phyloP scores from a whole-genome alignment of 2,329 filamentous ascomycete genomes.

The Neopestalotiopsis sp. region DNA sequence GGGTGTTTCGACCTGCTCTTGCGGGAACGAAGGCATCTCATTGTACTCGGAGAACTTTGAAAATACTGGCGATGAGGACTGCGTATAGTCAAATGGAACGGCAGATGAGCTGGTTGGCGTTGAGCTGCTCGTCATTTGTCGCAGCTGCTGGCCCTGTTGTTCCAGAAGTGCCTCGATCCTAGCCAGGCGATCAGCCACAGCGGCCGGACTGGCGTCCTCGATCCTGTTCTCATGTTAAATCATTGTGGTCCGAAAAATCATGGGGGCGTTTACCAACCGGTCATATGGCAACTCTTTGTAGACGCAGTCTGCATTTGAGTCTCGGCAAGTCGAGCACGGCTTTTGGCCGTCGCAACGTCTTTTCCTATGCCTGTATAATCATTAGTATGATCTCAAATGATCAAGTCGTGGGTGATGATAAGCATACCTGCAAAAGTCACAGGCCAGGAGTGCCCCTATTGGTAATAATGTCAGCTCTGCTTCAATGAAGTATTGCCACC shows the following conservation, averaged over 20 bases:
- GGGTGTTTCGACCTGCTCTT: conserved; percentile 34
- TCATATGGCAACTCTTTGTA: conserved; percentile 45
- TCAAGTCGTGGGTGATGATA: neutral
- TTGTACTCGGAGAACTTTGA: conserved; percentile 28
- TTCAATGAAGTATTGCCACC: neutral
- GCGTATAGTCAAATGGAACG: conserved; percentile 31
- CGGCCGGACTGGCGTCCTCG: conserved; percentile 39
- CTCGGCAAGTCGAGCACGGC: conserved; percentile 44
- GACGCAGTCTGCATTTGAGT: conserved; percentile 44
- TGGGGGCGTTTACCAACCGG: conserved; percentile 28
- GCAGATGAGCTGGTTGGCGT: conserved; percentile 30
- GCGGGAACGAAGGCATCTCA: conserved; percentile 1
- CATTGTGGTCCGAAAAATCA: neutral
- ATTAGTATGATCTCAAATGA: conserved; percentile 16
- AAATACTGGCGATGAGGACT: conserved; percentile 22
- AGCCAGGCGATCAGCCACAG: conserved; percentile 42
- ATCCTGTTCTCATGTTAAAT: conserved; percentile 30
- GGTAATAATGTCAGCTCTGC: neutral
- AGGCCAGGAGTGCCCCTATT: conserved; percentile 45
- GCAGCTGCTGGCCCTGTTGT: conserved; percentile 37
- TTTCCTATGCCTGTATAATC: conserved; percentile 40
- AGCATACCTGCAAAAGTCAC: conserved; percentile 43
- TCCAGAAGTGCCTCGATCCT: conserved; percentile 43
- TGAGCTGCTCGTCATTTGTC: conserved; percentile 31
- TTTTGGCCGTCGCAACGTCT: conserved; percentile 44